Percentiles rank a stretch among this genome's conserved stretches.
These are phyloP conservation scores for Saturnispora hagleri DNA, from an alignment of 805 yeast species.

Conservation along the genomic window DNA sequence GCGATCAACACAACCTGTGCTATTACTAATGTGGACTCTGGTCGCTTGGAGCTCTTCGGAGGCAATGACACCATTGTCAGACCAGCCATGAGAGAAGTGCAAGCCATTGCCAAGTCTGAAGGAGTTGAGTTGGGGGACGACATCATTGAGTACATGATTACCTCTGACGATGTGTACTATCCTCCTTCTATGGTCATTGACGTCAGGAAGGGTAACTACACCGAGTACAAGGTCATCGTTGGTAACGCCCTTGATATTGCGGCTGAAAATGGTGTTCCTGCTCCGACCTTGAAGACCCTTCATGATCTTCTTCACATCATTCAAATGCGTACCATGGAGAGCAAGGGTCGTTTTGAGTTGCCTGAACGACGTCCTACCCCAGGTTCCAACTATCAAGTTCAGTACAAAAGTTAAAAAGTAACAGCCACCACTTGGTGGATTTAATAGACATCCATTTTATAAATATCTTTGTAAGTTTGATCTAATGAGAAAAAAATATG, in stretches of 20 bases:
- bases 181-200: conserved; percentile 43
- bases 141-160: conserved; percentile 30
- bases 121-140: conserved; percentile 32
- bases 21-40: conserved; percentile 33
- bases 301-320: conserved; percentile 24
- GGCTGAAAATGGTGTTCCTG: conserved; percentile 21
- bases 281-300: conserved; percentile 25
- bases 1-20: conserved; percentile 38
- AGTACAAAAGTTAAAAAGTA: conserved; percentile 5
- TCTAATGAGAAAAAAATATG: neutral
- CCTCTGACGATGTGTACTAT: conserved; percentile 32
- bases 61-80: conserved; percentile 22
- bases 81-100: conserved; percentile 39
- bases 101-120: conserved; percentile 38
- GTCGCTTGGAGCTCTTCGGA: conserved; percentile 26
- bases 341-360: conserved; percentile 20
- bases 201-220: conserved; percentile 31
- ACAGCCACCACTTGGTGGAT: neutral
- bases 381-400: conserved; percentile 16
- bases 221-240: conserved; percentile 35
- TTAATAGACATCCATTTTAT: too few species aligned
- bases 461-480: too few species aligned
- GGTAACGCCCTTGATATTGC: conserved; percentile 33
- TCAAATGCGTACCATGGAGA: conserved; percentile 27
- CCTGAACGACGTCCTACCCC: conserved; percentile 26